phyloP scores from a whole-genome alignment of 169 alveolate genomes.

The Plasmodium malariae region DNA sequence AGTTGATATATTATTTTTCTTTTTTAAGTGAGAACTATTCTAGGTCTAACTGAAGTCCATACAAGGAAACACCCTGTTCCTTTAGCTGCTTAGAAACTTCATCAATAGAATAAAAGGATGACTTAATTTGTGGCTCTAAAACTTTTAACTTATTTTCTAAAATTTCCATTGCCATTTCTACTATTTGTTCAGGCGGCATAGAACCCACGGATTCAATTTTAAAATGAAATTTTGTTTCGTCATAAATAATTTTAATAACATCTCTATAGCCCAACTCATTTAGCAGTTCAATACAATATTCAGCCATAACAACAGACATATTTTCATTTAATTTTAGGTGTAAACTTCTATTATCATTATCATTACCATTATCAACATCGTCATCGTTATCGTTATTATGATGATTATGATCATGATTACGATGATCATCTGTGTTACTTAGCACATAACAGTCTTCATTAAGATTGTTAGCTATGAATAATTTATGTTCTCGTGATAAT shows the following conservation, averaged over 20 bases:
- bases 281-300: constrained; percentile 80
- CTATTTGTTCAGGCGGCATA: constrained; percentile 94
- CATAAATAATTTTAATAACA: constrained; percentile 81
- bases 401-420: too few relatives aligned
- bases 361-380: too few relatives aligned
- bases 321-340: constrained; percentile 54
- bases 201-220: constrained; percentile 94
- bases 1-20: too few relatives aligned
- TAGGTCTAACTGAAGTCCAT: constrained; percentile 65
- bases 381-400: too few relatives aligned
- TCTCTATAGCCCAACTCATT: constrained; percentile 84
- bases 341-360: constrained; percentile 6
- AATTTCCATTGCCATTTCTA: constrained; percentile 90
- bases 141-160: constrained; percentile 86
- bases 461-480: constrained; percentile 54
- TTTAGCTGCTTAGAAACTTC: constrained; percentile 73
- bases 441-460: constrained; percentile 61
- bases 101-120: constrained; percentile 70
- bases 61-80: constrained; percentile 73
- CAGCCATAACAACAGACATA: constrained; percentile 79
- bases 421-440: constrained; percentile 68
- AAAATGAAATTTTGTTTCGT: constrained; percentile 86
- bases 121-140: constrained; percentile 70
- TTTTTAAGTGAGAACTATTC: not conserved
- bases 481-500: constrained; percentile 53